Base-by-base conservation (phyloP, 2,329 filamentous ascomycete species). In the Fusarium acutatum region DNA sequence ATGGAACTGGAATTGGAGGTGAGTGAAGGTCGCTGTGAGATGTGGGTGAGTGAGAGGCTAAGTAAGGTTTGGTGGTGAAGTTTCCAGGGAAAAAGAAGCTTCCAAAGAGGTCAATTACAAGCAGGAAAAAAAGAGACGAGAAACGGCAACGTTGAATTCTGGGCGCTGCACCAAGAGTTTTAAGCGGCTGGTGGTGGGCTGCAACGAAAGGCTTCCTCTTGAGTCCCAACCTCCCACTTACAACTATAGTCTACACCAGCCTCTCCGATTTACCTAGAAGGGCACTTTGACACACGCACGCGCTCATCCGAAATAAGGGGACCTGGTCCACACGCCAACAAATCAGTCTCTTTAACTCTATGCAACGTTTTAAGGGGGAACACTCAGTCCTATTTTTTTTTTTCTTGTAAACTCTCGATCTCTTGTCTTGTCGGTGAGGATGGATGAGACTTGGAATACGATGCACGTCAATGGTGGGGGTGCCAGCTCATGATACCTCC, bases 161-260 rank as follows among this genome's bases (percentile, higher is more conserved):
- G 69, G 79, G 79, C 71, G 75, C 75, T 80, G 79, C 78, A 80
- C 73, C 67, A 77, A 75, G 79, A 78, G 72, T 79, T 80, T 80
- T 78, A 81, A 77, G 75, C 63, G 75, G 76, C 72, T 72, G 75
- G 73, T 73, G 68, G 72, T 73, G 72, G 72, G 75, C 64, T 74
- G 64, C 68, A 38, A 67, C 54, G 67, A 71, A 71, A 71, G 64
- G 50, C 50, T 72, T 75, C 78, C 66, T 69, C 67, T 62, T 44
- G 63, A 64, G 59, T 77, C 81, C 81, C 81, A 81, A 79, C 81
- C 81, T 82, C 81, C 79, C 71, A 80, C 79, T 81, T 80, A 79
- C 75, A 61, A 43, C 59, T 37, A 79, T 52, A 32, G 38, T 62
- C 40, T 58, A 53, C 26, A 69, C 80, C 79, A 81, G 68, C 80